Percentiles rank a stretch among this genome's conserved stretches.
These are phyloP conservation scores for Malus hybrid DNA, from an alignment of 331 rosid species.

Conservation along the genomic window DNA sequence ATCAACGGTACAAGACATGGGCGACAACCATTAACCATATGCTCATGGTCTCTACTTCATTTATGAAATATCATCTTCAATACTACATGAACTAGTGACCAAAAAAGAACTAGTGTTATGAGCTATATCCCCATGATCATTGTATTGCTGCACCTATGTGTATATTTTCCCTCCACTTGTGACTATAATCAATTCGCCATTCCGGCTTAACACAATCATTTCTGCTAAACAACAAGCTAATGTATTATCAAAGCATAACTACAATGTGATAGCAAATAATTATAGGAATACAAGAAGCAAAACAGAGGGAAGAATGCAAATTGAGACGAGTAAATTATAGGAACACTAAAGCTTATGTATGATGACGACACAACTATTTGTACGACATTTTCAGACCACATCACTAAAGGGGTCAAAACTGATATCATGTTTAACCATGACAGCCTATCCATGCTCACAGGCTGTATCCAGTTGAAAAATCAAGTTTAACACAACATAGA, in stretches of 20 bases:
- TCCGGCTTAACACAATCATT: neutral
- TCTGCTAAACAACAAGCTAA: neutral
- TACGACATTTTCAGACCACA: neutral
- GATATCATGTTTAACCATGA: neutral
- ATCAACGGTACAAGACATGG: conserved; percentile 67
- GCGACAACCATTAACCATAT: conserved; percentile 62
- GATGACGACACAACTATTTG: neutral
- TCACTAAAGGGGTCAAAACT: neutral
- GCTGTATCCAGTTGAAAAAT: neutral
- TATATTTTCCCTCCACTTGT: neutral
- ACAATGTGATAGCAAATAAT: neutral
- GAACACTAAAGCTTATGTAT: no score
- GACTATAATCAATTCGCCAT: conserved; percentile 5
- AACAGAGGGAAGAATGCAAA: neutral
- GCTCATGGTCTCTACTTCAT: conserved; percentile 60
- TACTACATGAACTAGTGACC: conserved; percentile 26
- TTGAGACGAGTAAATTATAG: no score
- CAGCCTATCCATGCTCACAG: neutral
- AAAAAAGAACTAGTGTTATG: neutral
- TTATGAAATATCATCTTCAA: conserved; percentile 51
- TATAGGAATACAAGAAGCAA: neutral
- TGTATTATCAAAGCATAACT: neutral
- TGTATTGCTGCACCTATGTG: conserved; percentile 4
- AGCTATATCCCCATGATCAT: neutral
- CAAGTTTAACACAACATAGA: neutral